phyloP scores from a whole-genome alignment of 768 basidiomycete genomes.

The Hericium rajendrae region DNA sequence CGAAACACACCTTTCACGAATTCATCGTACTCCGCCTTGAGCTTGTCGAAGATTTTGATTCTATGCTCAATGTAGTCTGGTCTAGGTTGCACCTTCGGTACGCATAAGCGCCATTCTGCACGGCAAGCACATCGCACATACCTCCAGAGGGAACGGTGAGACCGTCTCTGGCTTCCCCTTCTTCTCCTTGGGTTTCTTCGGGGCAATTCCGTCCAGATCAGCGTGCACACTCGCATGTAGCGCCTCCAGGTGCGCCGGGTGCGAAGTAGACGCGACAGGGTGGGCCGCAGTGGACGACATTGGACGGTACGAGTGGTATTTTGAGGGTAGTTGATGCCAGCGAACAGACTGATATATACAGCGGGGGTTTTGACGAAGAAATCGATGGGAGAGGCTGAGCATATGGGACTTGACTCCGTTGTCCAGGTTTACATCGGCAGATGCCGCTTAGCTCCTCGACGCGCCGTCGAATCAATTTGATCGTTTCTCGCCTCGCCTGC shows the following conservation, averaged over 20 bases:
- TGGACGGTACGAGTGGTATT: conserved; percentile 12
- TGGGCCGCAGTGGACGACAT: conserved; percentile 36
- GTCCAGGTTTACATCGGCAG: no score
- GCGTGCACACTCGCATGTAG: conserved; percentile 16
- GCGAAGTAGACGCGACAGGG: conserved; percentile 45
- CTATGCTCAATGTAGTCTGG: conserved; percentile 87
- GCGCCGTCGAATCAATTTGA: no score
- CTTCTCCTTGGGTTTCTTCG: conserved; percentile 35
- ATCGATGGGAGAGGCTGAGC: background rate
- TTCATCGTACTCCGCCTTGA: conserved; percentile 77
- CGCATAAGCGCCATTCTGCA: conserved; percentile 6
- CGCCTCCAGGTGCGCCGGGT: conserved; percentile 37
- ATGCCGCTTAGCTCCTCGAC: no score
- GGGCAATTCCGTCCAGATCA: conserved; percentile 10
- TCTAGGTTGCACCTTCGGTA: conserved; percentile 58
- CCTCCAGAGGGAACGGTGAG: conserved; percentile 57
- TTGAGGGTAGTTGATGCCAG: conserved; percentile 2
- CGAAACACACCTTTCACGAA: conserved; percentile 57
- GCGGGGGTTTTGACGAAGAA: conserved; percentile 4
- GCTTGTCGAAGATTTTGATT: conserved; percentile 79
- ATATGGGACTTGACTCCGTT: background rate
- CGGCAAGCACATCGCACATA: conserved; percentile 20
- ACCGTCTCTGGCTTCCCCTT: conserved; percentile 25
- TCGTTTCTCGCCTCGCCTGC: no score
- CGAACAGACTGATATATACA: conserved; percentile 13